These are phyloP conservation scores for Pyrrhoderma noxium DNA, from an alignment of 1,284 basidiomycete species.

Conservation along the genomic window DNA sequence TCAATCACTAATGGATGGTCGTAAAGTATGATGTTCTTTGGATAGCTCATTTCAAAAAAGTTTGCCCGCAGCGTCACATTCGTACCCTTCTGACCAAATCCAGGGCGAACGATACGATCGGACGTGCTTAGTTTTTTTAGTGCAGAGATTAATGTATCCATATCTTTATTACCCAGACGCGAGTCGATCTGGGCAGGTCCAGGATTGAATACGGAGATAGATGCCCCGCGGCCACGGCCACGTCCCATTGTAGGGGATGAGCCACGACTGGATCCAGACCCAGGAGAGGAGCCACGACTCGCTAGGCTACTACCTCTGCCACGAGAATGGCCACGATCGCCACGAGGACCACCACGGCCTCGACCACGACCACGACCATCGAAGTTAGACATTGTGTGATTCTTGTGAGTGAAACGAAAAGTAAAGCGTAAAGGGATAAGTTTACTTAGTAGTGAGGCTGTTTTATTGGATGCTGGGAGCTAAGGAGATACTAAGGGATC, in stretches of 20 bases:
- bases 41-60: constrained; percentile 53
- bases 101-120: constrained; percentile 41
- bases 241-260: neutral
- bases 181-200: constrained; percentile 8
- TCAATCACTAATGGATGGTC: constrained; percentile 56
- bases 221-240: constrained; percentile 7
- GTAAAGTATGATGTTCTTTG: constrained; percentile 39
- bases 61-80: constrained; percentile 54
- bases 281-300: constrained; percentile 5
- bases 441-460: no score
- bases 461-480: no score
- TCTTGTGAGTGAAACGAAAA: neutral
- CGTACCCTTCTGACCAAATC: constrained; percentile 53
- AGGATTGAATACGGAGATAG: constrained; percentile 6
- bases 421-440: neutral
- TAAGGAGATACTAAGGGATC: no score
- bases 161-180: constrained; percentile 5
- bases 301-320: constrained; percentile 4
- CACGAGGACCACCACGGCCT: constrained; percentile 7
- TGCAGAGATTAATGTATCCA: neutral
- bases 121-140: constrained; percentile 33
- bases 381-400: neutral
- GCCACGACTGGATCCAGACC: constrained; percentile 1
- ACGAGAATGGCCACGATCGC: constrained; percentile 7
- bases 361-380: constrained; percentile 9